A percentile compares a stretch with the other conserved stretches of the same genome.
Evolutionary conservation across 1,284 basidiomycete genomes (phyloP).

Genomic region (Cutaneotrichosporon daszewskae): DNA sequence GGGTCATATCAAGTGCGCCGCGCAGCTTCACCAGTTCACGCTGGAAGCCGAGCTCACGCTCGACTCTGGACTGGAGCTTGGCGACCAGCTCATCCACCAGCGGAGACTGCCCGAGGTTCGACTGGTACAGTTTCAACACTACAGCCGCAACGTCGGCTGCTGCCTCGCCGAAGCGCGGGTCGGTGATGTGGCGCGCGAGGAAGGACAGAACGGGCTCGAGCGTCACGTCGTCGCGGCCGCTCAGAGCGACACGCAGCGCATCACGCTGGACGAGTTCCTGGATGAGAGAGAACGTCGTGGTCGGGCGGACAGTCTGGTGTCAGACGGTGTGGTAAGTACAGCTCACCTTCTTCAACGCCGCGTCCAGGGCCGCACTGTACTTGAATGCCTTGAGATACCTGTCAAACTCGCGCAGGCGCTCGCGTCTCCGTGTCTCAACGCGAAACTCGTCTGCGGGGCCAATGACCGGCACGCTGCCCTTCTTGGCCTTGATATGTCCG

Average conservation of each 20-base stretch:
- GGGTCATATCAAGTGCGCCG: constrained; percentile 89
- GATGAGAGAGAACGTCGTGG: constrained; percentile 83
- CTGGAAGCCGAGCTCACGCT: constrained; percentile 85
- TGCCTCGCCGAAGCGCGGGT: constrained; percentile 84
- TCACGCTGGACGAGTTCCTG: constrained; percentile 91
- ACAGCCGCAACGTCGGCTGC: constrained; percentile 76
- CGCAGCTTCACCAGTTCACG: constrained; percentile 74
- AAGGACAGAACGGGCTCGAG: constrained; percentile 85
- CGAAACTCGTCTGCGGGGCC: constrained; percentile 64
- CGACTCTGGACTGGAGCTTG: constrained; percentile 73
- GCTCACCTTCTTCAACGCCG: constrained; percentile 71
- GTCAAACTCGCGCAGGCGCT: constrained; percentile 81
- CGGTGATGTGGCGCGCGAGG: constrained; percentile 75
- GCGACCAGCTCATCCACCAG: constrained; percentile 83
- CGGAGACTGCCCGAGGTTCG: constrained; percentile 87
- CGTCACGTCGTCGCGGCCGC: constrained; percentile 87
- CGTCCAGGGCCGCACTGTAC: constrained; percentile 89
- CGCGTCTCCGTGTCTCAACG: constrained; percentile 66
- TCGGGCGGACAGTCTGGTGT: constrained; percentile 58
- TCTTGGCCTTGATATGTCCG: constrained; percentile 56
- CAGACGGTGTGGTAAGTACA: neutral
- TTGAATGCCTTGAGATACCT: constrained; percentile 85
- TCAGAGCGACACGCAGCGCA: constrained; percentile 76
- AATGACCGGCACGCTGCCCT: constrained; percentile 48
- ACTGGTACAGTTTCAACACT: constrained; percentile 85